Evolutionary conservation across 345 rosid species (phyloP).

Genomic region (Eutrema heterophyllum): DNA sequence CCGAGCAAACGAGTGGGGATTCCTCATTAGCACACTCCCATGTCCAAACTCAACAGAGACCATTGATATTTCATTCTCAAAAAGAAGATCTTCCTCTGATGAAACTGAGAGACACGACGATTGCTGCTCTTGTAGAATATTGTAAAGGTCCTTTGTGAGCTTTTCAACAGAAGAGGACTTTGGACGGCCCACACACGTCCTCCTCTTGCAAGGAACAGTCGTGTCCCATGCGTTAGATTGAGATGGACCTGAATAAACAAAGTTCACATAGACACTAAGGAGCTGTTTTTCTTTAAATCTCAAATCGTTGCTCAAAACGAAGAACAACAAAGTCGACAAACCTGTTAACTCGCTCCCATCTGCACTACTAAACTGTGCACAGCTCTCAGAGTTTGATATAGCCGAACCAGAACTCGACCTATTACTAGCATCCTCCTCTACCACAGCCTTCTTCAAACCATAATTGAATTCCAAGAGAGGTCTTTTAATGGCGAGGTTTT

Average conservation of each 20-base stretch:
- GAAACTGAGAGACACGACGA: constrained; percentile 83
- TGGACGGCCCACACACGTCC: constrained; percentile 79
- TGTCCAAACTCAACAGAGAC: constrained; percentile 97
- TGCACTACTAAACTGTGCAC: constrained; percentile 74
- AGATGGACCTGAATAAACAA: constrained; percentile 55
- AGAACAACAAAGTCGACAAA: constrained; percentile 23
- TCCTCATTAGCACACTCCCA: constrained; percentile 84
- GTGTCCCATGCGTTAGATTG: constrained; percentile 90
- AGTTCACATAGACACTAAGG: constrained; percentile 13
- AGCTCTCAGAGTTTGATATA: constrained; percentile 91
- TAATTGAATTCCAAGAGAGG: constrained; percentile 41
- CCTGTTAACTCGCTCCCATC: constrained; percentile 96
- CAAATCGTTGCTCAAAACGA: not conserved
- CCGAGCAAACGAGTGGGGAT: constrained; percentile 74
- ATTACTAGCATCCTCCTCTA: constrained; percentile 85
- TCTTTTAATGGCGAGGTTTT: constrained; percentile 37
- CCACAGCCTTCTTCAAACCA: constrained; percentile 43
- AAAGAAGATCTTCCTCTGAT: constrained; percentile 90
- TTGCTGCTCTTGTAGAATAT: constrained; percentile 91
- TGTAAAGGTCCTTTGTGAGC: constrained; percentile 79
- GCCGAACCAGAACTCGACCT: constrained; percentile 98
- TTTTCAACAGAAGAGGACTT: constrained; percentile 88
- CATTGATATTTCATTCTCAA: constrained; percentile 86
- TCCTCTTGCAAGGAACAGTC: constrained; percentile 80
- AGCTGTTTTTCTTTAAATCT: not conserved